A percentile compares a stretch with the other conserved stretches of the same genome.
Evolutionary conservation across 2,329 filamentous ascomycete genomes (phyloP).

Genomic region (Talaromyces sp.): DNA sequence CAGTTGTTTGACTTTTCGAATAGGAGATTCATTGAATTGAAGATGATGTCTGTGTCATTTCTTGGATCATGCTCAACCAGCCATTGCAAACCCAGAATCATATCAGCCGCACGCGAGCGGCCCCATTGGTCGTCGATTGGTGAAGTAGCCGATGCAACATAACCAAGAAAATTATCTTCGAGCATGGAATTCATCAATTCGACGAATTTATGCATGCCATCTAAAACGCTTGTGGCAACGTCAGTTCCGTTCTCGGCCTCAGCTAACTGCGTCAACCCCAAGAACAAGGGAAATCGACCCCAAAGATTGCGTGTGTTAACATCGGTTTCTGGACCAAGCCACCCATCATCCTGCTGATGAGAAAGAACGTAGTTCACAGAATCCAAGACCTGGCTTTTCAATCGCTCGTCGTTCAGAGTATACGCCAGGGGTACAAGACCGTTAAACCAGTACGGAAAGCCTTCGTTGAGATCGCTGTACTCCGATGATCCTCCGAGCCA

Average conservation of each 20-base stretch:
- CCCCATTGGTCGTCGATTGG: slow-evolving; percentile 44
- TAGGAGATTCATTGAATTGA: slow-evolving; percentile 46
- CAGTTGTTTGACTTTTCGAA: slow-evolving; percentile 41
- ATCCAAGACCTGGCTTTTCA: slow-evolving; percentile 50
- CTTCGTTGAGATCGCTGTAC: slow-evolving; percentile 55
- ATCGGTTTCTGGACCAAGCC: slow-evolving; percentile 54
- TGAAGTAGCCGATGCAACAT: slow-evolving; percentile 45
- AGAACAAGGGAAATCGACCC: slow-evolving; percentile 51
- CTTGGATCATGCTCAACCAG: slow-evolving; percentile 46
- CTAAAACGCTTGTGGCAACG: slow-evolving; percentile 45
- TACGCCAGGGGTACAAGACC: slow-evolving; percentile 57
- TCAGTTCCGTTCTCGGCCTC: slow-evolving; percentile 47
- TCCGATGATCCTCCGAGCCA: slow-evolving; percentile 54
- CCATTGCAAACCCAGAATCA: slow-evolving; percentile 49
- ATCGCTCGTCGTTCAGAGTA: slow-evolving; percentile 44
- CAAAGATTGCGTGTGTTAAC: slow-evolving; percentile 49
- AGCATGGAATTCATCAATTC: slow-evolving; percentile 55
- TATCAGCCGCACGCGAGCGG: slow-evolving; percentile 41
- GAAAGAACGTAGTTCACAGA: slow-evolving; percentile 49
- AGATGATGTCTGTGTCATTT: slow-evolving; percentile 33
- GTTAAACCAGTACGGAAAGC: slow-evolving; percentile 59
- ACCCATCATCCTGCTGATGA: slow-evolving; percentile 53
- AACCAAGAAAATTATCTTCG: slow-evolving; percentile 51
- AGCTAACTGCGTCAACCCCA: slow-evolving; percentile 49
- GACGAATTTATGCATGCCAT: slow-evolving; percentile 51